A percentile compares a stretch with the other conserved stretches of the same genome.
Evolutionary conservation across 2,329 filamentous ascomycete species (phyloP).

Genomic region (Hypocreales sp.): DNA sequence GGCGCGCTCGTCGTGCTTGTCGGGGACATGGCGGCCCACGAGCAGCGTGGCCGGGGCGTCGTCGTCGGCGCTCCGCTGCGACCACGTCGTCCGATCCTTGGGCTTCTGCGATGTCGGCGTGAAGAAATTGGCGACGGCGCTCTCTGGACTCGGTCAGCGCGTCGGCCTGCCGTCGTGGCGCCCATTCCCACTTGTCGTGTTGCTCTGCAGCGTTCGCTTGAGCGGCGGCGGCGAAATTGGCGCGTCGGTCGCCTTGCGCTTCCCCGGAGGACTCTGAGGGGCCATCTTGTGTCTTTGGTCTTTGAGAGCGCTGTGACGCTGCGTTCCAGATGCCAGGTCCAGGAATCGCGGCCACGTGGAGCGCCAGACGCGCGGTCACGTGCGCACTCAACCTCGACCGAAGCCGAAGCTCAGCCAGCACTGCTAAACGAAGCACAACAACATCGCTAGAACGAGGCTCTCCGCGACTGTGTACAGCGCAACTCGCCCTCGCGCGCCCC

Average conservation of each 20-base stretch:
- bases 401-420: no score
- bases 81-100: slow-evolving; percentile 60
- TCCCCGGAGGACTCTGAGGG: slow-evolving; percentile 9
- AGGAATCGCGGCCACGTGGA: no score
- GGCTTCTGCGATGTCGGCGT: slow-evolving; percentile 74
- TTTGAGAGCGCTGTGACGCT: no score
- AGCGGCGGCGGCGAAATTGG: slow-evolving; percentile 36
- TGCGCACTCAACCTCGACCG: no score
- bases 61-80: slow-evolving; percentile 40
- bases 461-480: no score
- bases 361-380: no score
- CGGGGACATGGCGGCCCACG: slow-evolving; percentile 52
- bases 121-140: slow-evolving; percentile 70
- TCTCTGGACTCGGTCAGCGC: slow-evolving; percentile 29
- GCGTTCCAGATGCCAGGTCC: no score
- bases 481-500: no score
- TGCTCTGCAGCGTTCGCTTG: slow-evolving; percentile 36
- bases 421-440: no score
- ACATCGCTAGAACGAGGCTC: no score
- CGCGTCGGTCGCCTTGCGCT: slow-evolving; percentile 22
- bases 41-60: slow-evolving; percentile 45
- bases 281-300: slow-evolving; percentile 11
- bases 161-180: background rate
- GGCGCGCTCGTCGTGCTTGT: slow-evolving; percentile 13
- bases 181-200: slow-evolving; percentile 27